These are phyloP conservation scores for Claviceps capensis DNA, from an alignment of 2,329 filamentous ascomycete species.

Conservation along the genomic window DNA sequence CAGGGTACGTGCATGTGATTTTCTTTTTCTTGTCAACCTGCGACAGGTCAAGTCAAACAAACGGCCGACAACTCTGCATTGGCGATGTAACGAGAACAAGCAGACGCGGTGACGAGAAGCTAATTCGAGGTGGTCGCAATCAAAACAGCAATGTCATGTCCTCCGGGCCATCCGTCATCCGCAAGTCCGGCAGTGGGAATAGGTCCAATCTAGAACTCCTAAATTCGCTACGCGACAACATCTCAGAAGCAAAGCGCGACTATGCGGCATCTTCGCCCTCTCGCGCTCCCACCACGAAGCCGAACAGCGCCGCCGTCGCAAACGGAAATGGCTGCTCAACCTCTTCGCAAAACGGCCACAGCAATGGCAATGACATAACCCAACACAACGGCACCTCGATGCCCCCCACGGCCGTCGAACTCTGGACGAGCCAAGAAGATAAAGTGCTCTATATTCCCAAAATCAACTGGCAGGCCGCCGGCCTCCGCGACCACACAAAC, in stretches of 20 bases:
- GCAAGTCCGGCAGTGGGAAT: slow-evolving; percentile 53
- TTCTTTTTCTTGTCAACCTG: background rate
- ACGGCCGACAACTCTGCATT: background rate
- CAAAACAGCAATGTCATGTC: slow-evolving; percentile 63
- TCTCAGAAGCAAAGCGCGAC: slow-evolving; percentile 58
- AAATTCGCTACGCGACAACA: slow-evolving; percentile 74
- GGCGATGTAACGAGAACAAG: background rate
- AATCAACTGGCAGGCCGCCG: slow-evolving; percentile 56
- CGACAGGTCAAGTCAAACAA: background rate
- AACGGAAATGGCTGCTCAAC: slow-evolving; percentile 10
- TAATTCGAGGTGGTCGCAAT: background rate
- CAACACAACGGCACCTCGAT: slow-evolving; percentile 15
- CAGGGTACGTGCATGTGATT: slow-evolving; percentile 49
- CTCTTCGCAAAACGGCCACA: slow-evolving; percentile 10
- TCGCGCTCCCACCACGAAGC: background rate
- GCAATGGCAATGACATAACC: slow-evolving; percentile 6
- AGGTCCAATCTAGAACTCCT: slow-evolving; percentile 91
- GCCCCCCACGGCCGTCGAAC: slow-evolving; percentile 17
- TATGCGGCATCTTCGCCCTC: slow-evolving; percentile 23
- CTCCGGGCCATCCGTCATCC: slow-evolving; percentile 69
- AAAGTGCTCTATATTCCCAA: slow-evolving; percentile 61
- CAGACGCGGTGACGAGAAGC: no score
- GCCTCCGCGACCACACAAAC: slow-evolving; percentile 64
- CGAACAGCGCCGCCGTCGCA: slow-evolving; percentile 17
- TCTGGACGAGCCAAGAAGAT: slow-evolving; percentile 57